Conservation (phyloP, 345 rosid species). For the Sonneratia caseolaris region DNA sequence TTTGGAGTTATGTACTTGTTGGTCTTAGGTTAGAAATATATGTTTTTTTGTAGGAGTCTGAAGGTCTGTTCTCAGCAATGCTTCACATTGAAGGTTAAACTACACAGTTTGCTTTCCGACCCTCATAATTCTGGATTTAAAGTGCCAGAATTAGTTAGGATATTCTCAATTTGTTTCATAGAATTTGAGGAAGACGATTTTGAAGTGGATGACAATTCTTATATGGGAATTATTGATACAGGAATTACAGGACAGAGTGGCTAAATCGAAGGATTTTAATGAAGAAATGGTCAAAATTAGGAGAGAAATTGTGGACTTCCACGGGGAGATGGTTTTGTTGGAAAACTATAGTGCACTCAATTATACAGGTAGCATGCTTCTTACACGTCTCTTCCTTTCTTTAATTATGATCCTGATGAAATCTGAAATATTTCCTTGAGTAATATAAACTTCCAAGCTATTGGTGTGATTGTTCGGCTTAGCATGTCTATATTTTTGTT, state of each 20-base stretch:
- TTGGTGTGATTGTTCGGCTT: neutral
- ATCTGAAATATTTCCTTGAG: neutral
- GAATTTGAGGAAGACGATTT: neutral
- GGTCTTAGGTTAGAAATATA: neutral
- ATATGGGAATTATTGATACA: slow-evolving; percentile 16
- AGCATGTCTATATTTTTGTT: neutral
- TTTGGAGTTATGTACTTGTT: neutral
- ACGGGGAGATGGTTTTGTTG: slow-evolving; percentile 89
- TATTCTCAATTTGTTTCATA: too few species aligned
- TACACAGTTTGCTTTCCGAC: neutral
- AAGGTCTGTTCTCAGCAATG: neutral
- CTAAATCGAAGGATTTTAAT: slow-evolving; percentile 36
- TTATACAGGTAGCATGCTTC: slow-evolving; percentile 53
- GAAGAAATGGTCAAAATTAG: slow-evolving; percentile 54
- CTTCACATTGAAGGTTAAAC: neutral
- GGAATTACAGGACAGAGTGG: slow-evolving; percentile 73
- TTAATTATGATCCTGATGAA: neutral
- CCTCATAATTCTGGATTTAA: neutral
- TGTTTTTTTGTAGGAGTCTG: neutral
- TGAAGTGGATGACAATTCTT: slow-evolving; percentile 1
- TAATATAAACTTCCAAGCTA: neutral
- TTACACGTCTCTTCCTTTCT: neutral
- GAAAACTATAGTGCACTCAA: slow-evolving; percentile 94
- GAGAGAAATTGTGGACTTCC: slow-evolving; percentile 84
- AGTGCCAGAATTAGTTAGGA: too few species aligned